Evolutionary conservation across 164 flowering plant species (phyloP), one percentile per base, ranked within the genome.

Genomic region (Vitis cinerea): DNA sequence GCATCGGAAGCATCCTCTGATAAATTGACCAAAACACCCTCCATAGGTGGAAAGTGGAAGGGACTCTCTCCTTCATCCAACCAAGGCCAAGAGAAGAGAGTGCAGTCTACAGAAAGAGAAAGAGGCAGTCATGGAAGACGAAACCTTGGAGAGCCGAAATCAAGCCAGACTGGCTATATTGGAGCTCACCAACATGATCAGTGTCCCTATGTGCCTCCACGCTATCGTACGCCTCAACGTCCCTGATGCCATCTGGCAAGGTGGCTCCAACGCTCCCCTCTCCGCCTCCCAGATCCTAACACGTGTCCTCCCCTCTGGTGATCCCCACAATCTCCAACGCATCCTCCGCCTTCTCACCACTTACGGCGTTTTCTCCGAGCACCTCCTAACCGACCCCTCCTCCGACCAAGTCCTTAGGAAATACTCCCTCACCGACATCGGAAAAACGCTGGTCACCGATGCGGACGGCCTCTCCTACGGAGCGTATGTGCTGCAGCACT

Each of bases 191-290:
- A 90, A 88, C 85, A 86, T 86, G 93, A 75, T 88, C 12, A 87
- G 92, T 72, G 93, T 90, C 8, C 93, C 97, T 49, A 88, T 90
- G 91, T 80, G 92, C 12, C 83, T 91, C 56, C 75, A 84, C 84
- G 93, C 97, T 29, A 57, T 83, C 83, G 87, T 87, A 10, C 84
- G 80, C 65, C 97, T 91, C 80, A 82, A 84, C 70, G 83, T 88
- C 61, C 80, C 93, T 59, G 83, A 88, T 65, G 84, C 87, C 63
- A 84, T 88, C 76, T 88, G 90, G 89, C 77, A 75, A 63, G 75
- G 73, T 50, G 87, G 89, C 10, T 44, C 83, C 74, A 86, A 87
- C 78, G 14, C 80, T 13, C 97, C 97, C 3, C 85, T 90, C 70
- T 74, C 93, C 74, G 84, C 93, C 70, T 48, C 85, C 60, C 69